Evolutionary conservation across 1,284 basidiomycete species (phyloP).

Genomic region (Ustanciosporium gigantosporum): DNA sequence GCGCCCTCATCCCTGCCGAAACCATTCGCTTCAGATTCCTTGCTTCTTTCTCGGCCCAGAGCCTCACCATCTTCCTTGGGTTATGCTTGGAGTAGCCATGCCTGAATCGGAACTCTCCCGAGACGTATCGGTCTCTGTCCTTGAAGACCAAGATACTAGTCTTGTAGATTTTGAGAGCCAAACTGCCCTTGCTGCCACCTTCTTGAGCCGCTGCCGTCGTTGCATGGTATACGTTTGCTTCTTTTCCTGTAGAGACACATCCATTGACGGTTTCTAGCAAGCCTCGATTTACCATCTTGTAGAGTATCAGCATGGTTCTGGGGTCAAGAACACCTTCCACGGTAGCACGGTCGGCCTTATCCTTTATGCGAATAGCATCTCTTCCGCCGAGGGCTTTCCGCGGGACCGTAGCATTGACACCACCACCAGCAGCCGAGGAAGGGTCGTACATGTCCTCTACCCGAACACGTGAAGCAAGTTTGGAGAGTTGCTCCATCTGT

Average conservation of each 20-base stretch:
- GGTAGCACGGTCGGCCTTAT: slow-evolving; percentile 59
- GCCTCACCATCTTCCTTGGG: slow-evolving; percentile 95
- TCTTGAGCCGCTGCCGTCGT: slow-evolving; percentile 27
- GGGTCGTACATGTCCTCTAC: slow-evolving; percentile 53
- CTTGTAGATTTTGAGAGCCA: slow-evolving; percentile 92
- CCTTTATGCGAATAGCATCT: slow-evolving; percentile 46
- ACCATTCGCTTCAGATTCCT: slow-evolving; percentile 85
- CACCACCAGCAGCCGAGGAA: slow-evolving; percentile 51
- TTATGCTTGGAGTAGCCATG: slow-evolving; percentile 89
- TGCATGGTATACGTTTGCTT: slow-evolving; percentile 60
- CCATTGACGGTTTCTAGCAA: slow-evolving; percentile 53
- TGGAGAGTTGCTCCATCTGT: slow-evolving; percentile 51
- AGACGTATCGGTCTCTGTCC: slow-evolving; percentile 91
- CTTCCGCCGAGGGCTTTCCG: slow-evolving; percentile 51
- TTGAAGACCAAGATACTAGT: slow-evolving; percentile 98
- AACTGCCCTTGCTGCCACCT: slow-evolving; percentile 11
- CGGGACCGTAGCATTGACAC: slow-evolving; percentile 50
- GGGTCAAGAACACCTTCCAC: slow-evolving; percentile 59
- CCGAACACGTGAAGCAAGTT: slow-evolving; percentile 48
- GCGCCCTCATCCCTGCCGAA: slow-evolving; percentile 80
- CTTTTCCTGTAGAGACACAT: slow-evolving; percentile 57
- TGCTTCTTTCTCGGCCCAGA: slow-evolving; percentile 99
- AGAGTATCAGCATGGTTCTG: slow-evolving; percentile 56
- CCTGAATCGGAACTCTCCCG: slow-evolving; percentile 85
- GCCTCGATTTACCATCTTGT: slow-evolving; percentile 57